Evolutionary conservation across 2,329 filamentous ascomycete genomes (phyloP), one percentile per base, ranked within the genome.

Genomic region (Emydomyces testavorans): DNA sequence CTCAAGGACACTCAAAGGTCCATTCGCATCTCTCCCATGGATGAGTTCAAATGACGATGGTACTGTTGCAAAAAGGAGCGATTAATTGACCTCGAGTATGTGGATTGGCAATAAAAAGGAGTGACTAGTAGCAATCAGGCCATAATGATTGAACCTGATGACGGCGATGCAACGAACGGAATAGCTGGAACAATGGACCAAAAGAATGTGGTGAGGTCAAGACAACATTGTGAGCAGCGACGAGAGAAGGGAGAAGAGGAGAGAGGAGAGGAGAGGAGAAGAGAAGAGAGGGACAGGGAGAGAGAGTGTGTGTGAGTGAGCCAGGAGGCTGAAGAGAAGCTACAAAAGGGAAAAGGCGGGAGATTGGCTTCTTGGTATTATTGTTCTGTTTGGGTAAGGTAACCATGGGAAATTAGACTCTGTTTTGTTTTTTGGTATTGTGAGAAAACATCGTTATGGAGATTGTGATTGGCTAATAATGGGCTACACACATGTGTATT

Each of bases 121-220:
- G 49, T 38, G 50, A 50, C 47, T 35, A 38, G 32, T 21, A 45
- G 44, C 44, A 39, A 46, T 48, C 50, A 49, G 47, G 47, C 50
- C 41, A 44, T 42, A 26, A 26, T 21, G 46, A 43, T 28, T 48
- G 38, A 32, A 16, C 46, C 31, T 28, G 37, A 48, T 13, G 5
- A 34, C 34, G 24, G 45, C 26, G 46, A 37, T 43, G 6, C 21
- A 49, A 49, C 2, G 46, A 49, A 18, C 16, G 46, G 21, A 26
- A 34, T 18, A 29, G 38, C 10, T 36, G 8, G n/a, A 23, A 41
- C 6, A 16, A 29, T 16, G n/a, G 15, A 44, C 10, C 8, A 35
- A 47, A 46, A 29, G 44, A 51, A 36, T 13, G 44, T n/a, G 34
- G 36, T 23, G 40, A 39, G 39, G 38, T 28, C 24, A 40, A 31